Evolutionary conservation across 2,329 filamentous ascomycete genomes (phyloP).

Genomic region (Alternaria sp.): DNA sequence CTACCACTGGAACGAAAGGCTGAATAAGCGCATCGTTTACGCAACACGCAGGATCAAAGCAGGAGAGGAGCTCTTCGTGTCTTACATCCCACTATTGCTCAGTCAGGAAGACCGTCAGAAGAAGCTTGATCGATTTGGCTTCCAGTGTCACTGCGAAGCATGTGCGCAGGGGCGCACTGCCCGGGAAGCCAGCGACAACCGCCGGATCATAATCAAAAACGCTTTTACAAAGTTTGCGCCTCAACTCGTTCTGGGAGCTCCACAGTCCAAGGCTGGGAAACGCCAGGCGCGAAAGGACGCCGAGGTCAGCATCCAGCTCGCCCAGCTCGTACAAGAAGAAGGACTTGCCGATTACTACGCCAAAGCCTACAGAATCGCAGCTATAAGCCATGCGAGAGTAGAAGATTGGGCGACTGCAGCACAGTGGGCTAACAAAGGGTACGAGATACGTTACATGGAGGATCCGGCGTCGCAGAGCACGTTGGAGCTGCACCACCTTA

Average conservation of each 20-base stretch:
- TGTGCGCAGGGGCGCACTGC: slow-evolving; percentile 41
- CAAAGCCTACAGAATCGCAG: slow-evolving; percentile 44
- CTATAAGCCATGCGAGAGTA: slow-evolving; percentile 41
- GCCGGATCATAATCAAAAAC: slow-evolving; percentile 39
- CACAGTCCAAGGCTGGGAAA: slow-evolving; percentile 31
- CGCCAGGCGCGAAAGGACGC: slow-evolving; percentile 40
- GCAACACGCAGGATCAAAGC: slow-evolving; percentile 49
- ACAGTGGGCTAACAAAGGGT: slow-evolving; percentile 45
- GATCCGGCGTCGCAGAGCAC: slow-evolving; percentile 40
- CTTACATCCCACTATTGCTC: slow-evolving; percentile 51
- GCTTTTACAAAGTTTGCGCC: slow-evolving; percentile 40
- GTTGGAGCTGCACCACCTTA: slow-evolving; percentile 43
- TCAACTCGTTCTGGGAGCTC: slow-evolving; percentile 35
- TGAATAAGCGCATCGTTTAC: slow-evolving; percentile 46
- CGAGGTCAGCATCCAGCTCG: slow-evolving; percentile 39
- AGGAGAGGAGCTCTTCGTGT: slow-evolving; percentile 54
- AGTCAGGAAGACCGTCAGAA: slow-evolving; percentile 41
- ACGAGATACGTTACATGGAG: slow-evolving; percentile 41
- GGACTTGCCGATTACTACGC: slow-evolving; percentile 49
- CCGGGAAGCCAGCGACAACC: slow-evolving; percentile 37
- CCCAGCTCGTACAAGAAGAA: slow-evolving; percentile 45
- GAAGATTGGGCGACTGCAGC: slow-evolving; percentile 45
- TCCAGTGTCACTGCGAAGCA: slow-evolving; percentile 50
- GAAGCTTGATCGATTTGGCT: slow-evolving; percentile 48
- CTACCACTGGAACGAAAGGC: slow-evolving; percentile 49